A percentile compares a stretch with the other conserved stretches of the same genome.
Evolutionary conservation across 768 basidiomycete genomes (phyloP).

Genomic region (Russula brevipes): DNA sequence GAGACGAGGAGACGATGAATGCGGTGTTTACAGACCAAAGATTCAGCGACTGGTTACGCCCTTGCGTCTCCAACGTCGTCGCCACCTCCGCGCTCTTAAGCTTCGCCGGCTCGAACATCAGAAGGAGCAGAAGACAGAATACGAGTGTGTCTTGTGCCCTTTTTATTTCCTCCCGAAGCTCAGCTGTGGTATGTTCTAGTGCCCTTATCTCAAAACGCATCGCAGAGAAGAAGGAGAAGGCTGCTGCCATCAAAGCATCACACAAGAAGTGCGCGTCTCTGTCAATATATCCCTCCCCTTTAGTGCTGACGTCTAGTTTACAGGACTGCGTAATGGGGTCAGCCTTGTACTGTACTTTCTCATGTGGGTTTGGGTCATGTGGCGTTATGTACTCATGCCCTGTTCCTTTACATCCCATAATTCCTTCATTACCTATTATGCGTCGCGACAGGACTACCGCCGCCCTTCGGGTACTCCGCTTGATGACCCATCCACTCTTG

Average conservation of each 20-base stretch:
- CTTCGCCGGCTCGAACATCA: constrained; percentile 83
- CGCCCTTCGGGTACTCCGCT: not conserved
- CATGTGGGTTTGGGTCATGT: constrained; percentile 16
- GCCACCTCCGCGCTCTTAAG: constrained; percentile 85
- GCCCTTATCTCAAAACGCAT: constrained; percentile 81
- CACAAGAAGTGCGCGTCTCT: constrained; percentile 54
- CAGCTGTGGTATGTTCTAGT: constrained; percentile 32
- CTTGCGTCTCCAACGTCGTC: constrained; percentile 90
- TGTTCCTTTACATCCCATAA: constrained; percentile 12
- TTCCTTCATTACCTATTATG: constrained; percentile 9
- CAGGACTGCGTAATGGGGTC: constrained; percentile 21
- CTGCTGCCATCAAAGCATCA: constrained; percentile 79
- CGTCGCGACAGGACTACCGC: constrained; percentile 2
- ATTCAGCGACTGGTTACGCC: constrained; percentile 97
- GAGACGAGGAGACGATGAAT: not conserved
- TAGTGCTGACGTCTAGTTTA: not conserved
- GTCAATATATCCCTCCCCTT: not conserved
- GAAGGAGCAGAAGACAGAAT: constrained; percentile 94
- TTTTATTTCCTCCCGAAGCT: not conserved
- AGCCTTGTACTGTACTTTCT: constrained; percentile 14
- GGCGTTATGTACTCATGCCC: constrained; percentile 21
- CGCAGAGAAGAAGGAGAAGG: constrained; percentile 90
- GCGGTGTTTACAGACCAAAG: constrained; percentile 60
- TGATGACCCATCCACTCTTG: not conserved
- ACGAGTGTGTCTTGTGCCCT: constrained; percentile 56